Conservation (phyloP, 352 stramenopile genomes). For the Pythium rhizo-oryzae region DNA sequence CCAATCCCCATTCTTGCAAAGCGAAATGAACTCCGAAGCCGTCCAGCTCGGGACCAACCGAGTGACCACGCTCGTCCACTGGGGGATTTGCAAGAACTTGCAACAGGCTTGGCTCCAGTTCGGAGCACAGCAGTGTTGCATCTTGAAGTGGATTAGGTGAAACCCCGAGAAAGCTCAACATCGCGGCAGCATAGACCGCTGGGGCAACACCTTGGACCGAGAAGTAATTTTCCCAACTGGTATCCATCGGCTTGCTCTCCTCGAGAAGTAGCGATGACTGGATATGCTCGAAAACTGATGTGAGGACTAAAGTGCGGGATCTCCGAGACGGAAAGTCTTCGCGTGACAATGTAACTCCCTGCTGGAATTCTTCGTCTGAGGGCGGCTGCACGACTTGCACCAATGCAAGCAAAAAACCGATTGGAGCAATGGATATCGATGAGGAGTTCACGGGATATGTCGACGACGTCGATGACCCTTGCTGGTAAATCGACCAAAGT, state of each 20-base stretch:
- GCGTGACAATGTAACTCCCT: not conserved
- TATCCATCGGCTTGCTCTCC: slow-evolving; percentile 22
- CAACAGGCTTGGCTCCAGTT: slow-evolving; percentile 17
- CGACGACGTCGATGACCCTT: not conserved
- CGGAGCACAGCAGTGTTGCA: not conserved
- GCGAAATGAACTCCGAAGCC: slow-evolving; percentile 32
- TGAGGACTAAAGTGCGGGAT: slow-evolving; percentile 2
- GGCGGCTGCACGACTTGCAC: slow-evolving; percentile 23
- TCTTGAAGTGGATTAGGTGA: not conserved
- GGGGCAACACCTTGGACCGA: not conserved
- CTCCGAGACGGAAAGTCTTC: not conserved
- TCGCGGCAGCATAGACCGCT: slow-evolving; percentile 6
- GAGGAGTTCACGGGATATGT: not conserved
- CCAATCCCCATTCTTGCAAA: slow-evolving; percentile 28
- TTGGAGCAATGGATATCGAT: slow-evolving; percentile 11
- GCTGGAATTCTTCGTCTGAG: slow-evolving; percentile 1
- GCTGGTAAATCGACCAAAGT: slow-evolving; percentile 22
- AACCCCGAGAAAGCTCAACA: slow-evolving; percentile 22
- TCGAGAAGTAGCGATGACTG: slow-evolving; percentile 14
- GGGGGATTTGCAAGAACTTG: not conserved
- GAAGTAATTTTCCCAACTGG: slow-evolving; percentile 19
- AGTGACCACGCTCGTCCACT: not conserved
- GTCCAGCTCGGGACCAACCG: slow-evolving; percentile 18
- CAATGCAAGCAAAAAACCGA: slow-evolving; percentile 19
- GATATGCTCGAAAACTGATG: slow-evolving; percentile 19